These are phyloP conservation scores for Acorus calamus DNA, from an alignment of 106 monocot species.

Conservation along the genomic window DNA sequence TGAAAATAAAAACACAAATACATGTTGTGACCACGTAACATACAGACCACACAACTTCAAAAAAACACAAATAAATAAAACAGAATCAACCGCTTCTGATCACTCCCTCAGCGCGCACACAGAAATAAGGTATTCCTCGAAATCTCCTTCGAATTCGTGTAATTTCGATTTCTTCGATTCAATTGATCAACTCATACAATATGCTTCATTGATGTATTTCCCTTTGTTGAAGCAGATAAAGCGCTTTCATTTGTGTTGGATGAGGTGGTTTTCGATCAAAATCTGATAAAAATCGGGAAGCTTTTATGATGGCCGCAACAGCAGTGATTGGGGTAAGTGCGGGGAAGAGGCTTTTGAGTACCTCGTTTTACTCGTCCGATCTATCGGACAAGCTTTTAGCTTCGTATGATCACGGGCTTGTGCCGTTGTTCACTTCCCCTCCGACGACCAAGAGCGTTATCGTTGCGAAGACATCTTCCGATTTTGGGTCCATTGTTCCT, in stretches of 20 bases:
- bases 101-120: too few relatives aligned
- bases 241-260: too few relatives aligned
- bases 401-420: conserved; percentile 30
- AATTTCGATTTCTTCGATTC: too few relatives aligned
- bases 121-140: too few relatives aligned
- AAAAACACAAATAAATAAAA: too few relatives aligned
- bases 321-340: conserved; percentile 71
- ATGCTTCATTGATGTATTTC: too few relatives aligned
- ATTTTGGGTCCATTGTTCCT: conserved; percentile 32
- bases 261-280: background rate
- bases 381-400: conserved; percentile 37
- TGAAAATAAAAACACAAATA: background rate
- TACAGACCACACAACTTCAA: too few relatives aligned
- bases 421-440: conserved; percentile 14
- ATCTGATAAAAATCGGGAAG: background rate
- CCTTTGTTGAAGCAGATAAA: too few relatives aligned
- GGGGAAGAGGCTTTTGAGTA: conserved; percentile 65
- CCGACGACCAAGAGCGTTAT: conserved; percentile 22
- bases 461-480: conserved; percentile 31
- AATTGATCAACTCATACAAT: too few relatives aligned
- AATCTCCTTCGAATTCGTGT: too few relatives aligned
- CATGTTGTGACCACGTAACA: background rate
- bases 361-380: conserved; percentile 66
- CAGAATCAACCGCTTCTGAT: too few relatives aligned
- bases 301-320: conserved; percentile 51